Base-by-base conservation (phyloP, 2,329 filamentous ascomycete species). In the Mycosphaerelloides madeirae region DNA sequence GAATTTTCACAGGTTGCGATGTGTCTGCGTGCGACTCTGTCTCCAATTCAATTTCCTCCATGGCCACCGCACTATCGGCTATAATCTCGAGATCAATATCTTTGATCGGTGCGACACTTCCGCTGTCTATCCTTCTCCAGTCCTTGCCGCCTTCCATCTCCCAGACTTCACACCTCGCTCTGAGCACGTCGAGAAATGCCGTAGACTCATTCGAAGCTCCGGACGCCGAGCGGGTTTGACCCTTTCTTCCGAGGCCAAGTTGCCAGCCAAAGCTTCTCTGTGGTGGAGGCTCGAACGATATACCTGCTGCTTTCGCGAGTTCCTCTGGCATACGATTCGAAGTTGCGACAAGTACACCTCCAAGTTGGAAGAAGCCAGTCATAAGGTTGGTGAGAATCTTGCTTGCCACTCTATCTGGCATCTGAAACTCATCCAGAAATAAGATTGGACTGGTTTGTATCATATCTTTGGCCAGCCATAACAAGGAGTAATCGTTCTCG, bases 241-340 rank as follows among this genome's bases (percentile, higher is more conserved):
- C 55, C 48, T 50, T 61, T 54, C 31, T 60, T n/a, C 58, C 43
- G 7, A 57, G 22, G 57, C 63, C 50, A 58, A 67, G 46, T 70
- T 64, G 60, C 46, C 63, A 59, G 6, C 57, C 53, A 53, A 60
- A 3, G 71, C 73, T 20, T 78, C 66, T 29, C 74, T 68, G 68
- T 3, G 60, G 61, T 4, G 78, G 75, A 0, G 78, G 76, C 5
- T 74, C 68, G 58, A 85, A 88, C 49, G 85, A 79, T 18, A 83
- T 75, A 0, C 87, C 86, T 1, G 80, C 80, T 0, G 85, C 86
- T 53, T 86, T 88, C 35, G 79, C 83, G 38, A 93, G 65, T 59
- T 90, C 87, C 57, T 91, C 86, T 0, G 87, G 86, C 81, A 91
- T 85, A 6, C 87, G 79, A 62, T 93, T 93, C 3, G 84, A 88